Evolutionary conservation across 106 monocot species (phyloP), one percentile per base, ranked within the genome.

Genomic region (Triglochin maritima): DNA sequence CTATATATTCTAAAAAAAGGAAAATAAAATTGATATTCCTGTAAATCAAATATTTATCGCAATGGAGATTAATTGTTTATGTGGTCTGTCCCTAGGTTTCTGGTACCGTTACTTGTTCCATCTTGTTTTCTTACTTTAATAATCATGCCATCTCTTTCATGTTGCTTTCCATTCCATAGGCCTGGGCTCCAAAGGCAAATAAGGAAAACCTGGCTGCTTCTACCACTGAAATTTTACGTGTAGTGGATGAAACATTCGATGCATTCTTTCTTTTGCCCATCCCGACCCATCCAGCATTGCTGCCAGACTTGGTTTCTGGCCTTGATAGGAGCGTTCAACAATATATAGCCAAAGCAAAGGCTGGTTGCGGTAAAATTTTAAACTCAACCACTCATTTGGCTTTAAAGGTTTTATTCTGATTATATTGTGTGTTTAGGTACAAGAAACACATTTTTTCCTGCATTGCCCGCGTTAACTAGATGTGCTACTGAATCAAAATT

Each of bases 231-330:
- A 68, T 82, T 50, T 66, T 96, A 48, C 80, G 82, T 52, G 63
- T 88, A 60, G 67, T 96, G 57, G 91, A 82, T 65, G 96, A 91
- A 65, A 82, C 80, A 58, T 69, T 90, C 58, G 91, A 96, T 80
- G 83, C 91, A 49, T 96, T 86, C 76, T 96, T 96, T 70, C 70
- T 79, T 56, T 69, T 96, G 51, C 91, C 96, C 50, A 96, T 96
- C 64, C 80, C 88, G 53, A 88, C 79, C 74, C 96, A 91, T 59
- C 75, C 73, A 62, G 81, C 66, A 3, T 77, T 96, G 63, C 85
- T 96, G 66, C 91, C 96, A 46, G 91, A 96, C 47, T 74, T 96
- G 67, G 60, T 80, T 44, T 54, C 62, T 62, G 96, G 85, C 46
- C 75, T 96, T n/a, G 96, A 96, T 71, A 75, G 72, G 71, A 88